Conservation (phyloP, 2,329 filamentous ascomycete species). For the Penicillium sp. region DNA sequence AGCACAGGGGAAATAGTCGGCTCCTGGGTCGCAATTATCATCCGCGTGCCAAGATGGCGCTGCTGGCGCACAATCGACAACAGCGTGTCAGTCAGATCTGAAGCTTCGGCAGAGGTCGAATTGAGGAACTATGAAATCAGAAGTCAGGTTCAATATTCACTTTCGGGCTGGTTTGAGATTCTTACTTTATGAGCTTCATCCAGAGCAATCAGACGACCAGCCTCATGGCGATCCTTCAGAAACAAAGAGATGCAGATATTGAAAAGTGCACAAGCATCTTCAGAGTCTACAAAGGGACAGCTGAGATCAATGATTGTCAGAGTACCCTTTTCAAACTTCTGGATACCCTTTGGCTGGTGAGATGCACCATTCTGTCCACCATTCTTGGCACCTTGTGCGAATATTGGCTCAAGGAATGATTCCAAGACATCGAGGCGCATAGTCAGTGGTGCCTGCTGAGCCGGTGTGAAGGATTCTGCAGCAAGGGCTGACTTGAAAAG, state of each 20-base stretch:
- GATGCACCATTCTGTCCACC: too few species aligned
- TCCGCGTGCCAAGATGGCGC: constrained; percentile 60
- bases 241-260: constrained; percentile 65
- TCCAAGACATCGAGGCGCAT: constrained; percentile 59
- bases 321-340: constrained; percentile 42
- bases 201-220: constrained; percentile 60
- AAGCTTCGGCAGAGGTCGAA: constrained; percentile 48
- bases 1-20: constrained; percentile 64
- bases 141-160: neutral
- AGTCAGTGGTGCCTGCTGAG: constrained; percentile 52
- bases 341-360: constrained; percentile 10
- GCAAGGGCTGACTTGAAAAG: constrained; percentile 39
- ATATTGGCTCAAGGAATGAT: constrained; percentile 51
- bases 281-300: constrained; percentile 62
- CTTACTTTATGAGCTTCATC: constrained; percentile 70
- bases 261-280: constrained; percentile 65
- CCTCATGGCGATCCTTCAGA: constrained; percentile 47
- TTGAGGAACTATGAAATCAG: constrained; percentile 52
- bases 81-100: constrained; percentile 56
- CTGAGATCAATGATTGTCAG: constrained; percentile 67
- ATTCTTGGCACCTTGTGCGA: neutral
- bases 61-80: constrained; percentile 62
- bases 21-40: constrained; percentile 72
- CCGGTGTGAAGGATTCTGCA: constrained; percentile 38
- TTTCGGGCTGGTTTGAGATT: neutral